phyloP scores from a whole-genome alignment of 257 asterid genomes.

The Solanum infundibuliforme region DNA sequence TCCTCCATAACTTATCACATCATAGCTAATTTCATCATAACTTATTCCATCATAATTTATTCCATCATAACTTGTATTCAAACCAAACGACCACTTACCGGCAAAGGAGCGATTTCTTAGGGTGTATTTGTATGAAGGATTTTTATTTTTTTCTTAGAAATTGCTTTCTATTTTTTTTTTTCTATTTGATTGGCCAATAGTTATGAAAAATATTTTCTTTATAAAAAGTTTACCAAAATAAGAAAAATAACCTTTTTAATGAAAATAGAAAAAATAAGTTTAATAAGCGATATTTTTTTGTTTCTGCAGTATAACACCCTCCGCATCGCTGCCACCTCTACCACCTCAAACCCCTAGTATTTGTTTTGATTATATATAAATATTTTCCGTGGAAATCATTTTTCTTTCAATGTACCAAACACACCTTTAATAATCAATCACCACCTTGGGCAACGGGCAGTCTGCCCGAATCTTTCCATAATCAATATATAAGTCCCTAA shows the following conservation, averaged over 20 bases:
- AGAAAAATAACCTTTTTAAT: not conserved
- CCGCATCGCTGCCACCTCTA: not conserved
- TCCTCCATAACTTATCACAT: not conserved
- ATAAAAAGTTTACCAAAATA: not conserved
- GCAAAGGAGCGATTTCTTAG: not conserved
- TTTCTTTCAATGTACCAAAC: not conserved
- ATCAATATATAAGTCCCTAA: not conserved
- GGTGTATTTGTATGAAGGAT: not conserved
- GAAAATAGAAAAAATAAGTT: not conserved
- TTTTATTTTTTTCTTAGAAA: not conserved
- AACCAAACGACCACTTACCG: too few species aligned
- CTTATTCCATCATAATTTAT: too few species aligned
- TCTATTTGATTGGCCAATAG: not conserved
- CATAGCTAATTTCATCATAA: not conserved
- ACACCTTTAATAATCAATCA: not conserved
- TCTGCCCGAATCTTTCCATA: constrained; percentile 16
- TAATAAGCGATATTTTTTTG: not conserved
- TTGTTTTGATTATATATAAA: not conserved
- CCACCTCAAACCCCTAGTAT: not conserved
- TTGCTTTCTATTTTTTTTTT: not conserved
- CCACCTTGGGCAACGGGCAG: constrained; percentile 36
- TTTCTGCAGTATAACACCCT: not conserved
- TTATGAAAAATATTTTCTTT: not conserved
- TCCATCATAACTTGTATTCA: too few species aligned
- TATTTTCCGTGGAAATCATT: not conserved